A percentile compares a stretch with the other conserved stretches of the same genome.
Conservation (phyloP, 2,329 filamentous ascomycete species). For the Monosporascus sp. region DNA sequence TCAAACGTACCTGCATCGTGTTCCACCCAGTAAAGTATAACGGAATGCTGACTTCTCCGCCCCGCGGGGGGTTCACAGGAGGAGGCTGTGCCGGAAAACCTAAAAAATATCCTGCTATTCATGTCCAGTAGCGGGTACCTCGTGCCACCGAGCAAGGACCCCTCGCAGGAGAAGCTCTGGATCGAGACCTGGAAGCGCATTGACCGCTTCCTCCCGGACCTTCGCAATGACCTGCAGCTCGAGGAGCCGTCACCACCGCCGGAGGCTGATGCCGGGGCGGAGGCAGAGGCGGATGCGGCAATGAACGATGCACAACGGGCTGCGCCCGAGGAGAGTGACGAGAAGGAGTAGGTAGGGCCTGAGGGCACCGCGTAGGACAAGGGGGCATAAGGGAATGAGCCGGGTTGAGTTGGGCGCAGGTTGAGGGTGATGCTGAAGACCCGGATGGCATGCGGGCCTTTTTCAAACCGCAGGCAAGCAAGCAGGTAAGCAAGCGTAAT, state of each 20-base stretch:
- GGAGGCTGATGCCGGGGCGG: background rate
- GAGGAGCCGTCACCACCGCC: slow-evolving; percentile 32
- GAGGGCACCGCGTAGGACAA: too few relatives aligned
- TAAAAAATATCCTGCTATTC: slow-evolving; percentile 94
- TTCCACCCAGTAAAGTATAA: too few relatives aligned
- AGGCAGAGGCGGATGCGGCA: background rate
- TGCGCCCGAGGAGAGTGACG: too few relatives aligned
- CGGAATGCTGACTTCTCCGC: background rate
- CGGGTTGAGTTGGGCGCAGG: too few relatives aligned
- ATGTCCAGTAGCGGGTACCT: slow-evolving; percentile 89
- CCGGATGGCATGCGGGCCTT: too few relatives aligned
- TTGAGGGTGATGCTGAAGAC: too few relatives aligned
- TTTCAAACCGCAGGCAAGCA: too few relatives aligned
- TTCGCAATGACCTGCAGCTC: slow-evolving; percentile 51
- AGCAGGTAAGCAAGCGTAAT: too few relatives aligned
- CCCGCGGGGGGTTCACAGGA: slow-evolving; percentile 48
- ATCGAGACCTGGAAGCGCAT: slow-evolving; percentile 61
- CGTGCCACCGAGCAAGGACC: slow-evolving; percentile 59
- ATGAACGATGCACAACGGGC: too few relatives aligned
- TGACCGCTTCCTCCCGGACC: slow-evolving; percentile 58
- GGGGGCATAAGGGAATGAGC: too few relatives aligned
- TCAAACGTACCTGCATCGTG: too few relatives aligned
- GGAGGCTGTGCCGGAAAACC: slow-evolving; percentile 88
- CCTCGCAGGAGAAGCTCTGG: slow-evolving; percentile 52
- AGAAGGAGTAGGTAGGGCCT: too few relatives aligned